Percentiles rank a stretch among this genome's conserved stretches.
Evolutionary conservation across 495 filamentous ascomycete genomes (phyloP).

Genomic region (Amniculicola lignicola): DNA sequence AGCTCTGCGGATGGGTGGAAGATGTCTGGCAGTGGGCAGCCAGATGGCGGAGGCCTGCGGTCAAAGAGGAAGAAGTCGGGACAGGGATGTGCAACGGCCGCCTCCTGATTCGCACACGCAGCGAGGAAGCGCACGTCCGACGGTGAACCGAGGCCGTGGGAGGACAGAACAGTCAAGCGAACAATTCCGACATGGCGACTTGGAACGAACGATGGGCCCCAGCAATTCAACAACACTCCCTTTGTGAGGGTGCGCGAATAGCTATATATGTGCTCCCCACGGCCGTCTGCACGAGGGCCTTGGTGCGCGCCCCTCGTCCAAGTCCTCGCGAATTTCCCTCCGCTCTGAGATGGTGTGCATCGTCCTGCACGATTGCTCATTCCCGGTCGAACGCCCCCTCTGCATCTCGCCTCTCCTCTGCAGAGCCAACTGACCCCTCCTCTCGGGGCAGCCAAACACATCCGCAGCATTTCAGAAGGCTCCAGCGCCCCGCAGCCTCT

Average conservation of each 20-base stretch:
- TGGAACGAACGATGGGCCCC: no score
- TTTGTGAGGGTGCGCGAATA: no score
- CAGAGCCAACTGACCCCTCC: constrained; percentile 14
- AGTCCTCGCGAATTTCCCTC: no score
- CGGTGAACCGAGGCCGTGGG: not conserved
- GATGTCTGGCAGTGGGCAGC: constrained; percentile 9
- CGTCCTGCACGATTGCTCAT: constrained; percentile 20
- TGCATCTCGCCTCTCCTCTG: not conserved
- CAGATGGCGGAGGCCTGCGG: not conserved
- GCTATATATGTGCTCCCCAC: not conserved
- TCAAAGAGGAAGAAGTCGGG: constrained; percentile 31
- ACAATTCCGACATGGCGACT: no score
- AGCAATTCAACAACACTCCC: no score
- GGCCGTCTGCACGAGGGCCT: no score
- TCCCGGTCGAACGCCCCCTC: not conserved
- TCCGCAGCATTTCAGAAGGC: constrained; percentile 14
- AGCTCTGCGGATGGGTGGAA: constrained; percentile 7
- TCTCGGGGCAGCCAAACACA: constrained; percentile 11
- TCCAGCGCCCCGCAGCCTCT: not conserved
- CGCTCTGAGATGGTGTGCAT: constrained; percentile 6
- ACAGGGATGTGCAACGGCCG: constrained; percentile 6
- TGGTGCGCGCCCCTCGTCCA: no score
- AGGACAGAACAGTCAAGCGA: no score
- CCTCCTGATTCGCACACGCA: constrained; percentile 10
- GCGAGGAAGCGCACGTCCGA: constrained; percentile 1